Conservation (phyloP, 176 grass and related monocot genomes). For the Zea mays region Zm-B73-REFERENCE-NAM-5.0 NC_050103.1:116020001-116020500, state of each 20-base stretch:
- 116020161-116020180: constrained; percentile 16
- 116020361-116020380: constrained; percentile 15
- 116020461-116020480: too few species aligned
- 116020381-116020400: constrained; percentile 58
- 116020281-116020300: constrained; percentile 96
- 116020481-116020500: too few species aligned
- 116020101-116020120: constrained; percentile 60
- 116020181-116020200: constrained; percentile 5
- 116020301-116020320: constrained; percentile 92
- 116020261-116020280: constrained; percentile 97
- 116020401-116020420: constrained; percentile 95
- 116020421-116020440: too few species aligned
- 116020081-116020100: constrained; percentile 62
- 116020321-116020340: constrained; percentile 58
- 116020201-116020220: constrained; percentile 35
- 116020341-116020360: constrained; percentile 26
- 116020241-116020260: constrained; percentile 84
- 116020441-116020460: too few species aligned
- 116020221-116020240: constrained; percentile 74
- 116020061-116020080: constrained; percentile 91
- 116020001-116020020: constrained; percentile 86
- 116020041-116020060: constrained; percentile 80
- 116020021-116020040: constrained; percentile 81
- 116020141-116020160: constrained; percentile 24
- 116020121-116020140: constrained; percentile 44